phyloP scores from a whole-genome alignment of 2,329 filamentous ascomycete genomes.

The Diaporthe australafricana region DNA sequence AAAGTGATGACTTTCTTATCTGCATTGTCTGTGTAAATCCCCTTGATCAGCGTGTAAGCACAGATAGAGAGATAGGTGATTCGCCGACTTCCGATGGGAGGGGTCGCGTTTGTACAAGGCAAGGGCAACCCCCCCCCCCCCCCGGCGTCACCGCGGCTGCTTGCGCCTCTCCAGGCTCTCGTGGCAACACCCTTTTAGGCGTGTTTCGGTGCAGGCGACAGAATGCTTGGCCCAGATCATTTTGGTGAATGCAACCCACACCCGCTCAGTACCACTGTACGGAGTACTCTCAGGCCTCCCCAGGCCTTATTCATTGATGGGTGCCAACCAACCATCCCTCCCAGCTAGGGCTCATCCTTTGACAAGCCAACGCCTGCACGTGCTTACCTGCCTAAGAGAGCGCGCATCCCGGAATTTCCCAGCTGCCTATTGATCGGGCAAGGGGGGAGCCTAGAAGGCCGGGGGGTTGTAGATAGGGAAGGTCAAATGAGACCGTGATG shows the following conservation, averaged over 20 bases:
- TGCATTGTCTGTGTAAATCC: no score
- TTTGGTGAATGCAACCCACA: constrained; percentile 6
- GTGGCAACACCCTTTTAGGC: constrained; percentile 17
- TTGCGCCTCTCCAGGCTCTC: neutral
- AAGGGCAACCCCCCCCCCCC: neutral
- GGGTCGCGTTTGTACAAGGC: neutral
- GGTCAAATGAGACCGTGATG: neutral
- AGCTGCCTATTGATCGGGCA: constrained; percentile 1
- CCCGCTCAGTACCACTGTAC: no score
- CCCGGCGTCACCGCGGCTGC: constrained; percentile 20
- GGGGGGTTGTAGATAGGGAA: neutral
- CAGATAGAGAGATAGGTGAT: constrained; percentile 1
- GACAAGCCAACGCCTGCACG: neutral
- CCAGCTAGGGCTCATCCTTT: neutral
- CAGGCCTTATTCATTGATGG: no score
- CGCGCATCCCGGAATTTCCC: neutral
- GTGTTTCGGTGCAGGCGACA: constrained; percentile 10
- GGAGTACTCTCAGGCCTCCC: no score
- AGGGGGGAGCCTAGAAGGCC: neutral
- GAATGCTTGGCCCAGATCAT: neutral
- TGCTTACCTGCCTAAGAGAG: constrained; percentile 26
- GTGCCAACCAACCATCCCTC: no score
- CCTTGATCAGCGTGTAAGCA: constrained; percentile 1
- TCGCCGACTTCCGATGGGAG: constrained; percentile 19
- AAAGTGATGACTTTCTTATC: neutral